These are phyloP conservation scores for Dryas integrifolia DNA, from an alignment of 331 rosid genomes.

Conservation along the genomic window DNA sequence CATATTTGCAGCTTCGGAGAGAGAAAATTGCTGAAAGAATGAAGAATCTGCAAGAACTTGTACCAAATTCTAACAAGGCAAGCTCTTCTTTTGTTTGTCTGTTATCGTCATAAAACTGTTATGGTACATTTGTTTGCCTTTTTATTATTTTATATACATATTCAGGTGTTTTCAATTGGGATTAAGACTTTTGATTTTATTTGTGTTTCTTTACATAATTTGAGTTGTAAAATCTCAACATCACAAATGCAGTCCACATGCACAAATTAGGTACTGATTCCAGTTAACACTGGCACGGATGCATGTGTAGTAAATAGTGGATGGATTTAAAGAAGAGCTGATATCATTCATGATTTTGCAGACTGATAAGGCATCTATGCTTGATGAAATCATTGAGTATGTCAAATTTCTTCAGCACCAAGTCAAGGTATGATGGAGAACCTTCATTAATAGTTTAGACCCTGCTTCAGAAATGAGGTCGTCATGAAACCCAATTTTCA, in stretches of 20 bases:
- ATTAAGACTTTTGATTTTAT: neutral
- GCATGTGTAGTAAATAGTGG: neutral
- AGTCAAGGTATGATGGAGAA: slow-evolving; percentile 37
- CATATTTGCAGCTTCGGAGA: slow-evolving; percentile 38
- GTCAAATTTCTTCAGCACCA: slow-evolving; percentile 48
- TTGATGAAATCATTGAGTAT: slow-evolving; percentile 50
- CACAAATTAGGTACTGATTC: neutral
- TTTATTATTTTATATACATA: neutral
- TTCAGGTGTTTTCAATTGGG: neutral
- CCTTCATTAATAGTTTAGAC: neutral
- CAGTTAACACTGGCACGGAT: neutral
- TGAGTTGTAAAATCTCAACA: neutral
- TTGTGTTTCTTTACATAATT: neutral
- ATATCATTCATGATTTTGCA: slow-evolving; percentile 25
- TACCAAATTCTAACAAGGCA: slow-evolving; percentile 47
- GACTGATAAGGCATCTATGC: slow-evolving; percentile 53
- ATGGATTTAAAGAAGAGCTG: neutral
- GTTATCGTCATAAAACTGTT: no score
- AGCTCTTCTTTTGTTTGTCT: slow-evolving; percentile 3
- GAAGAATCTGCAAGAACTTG: slow-evolving; percentile 48
- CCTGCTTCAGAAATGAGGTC: neutral
- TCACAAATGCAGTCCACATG: neutral
- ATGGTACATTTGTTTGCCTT: no score
- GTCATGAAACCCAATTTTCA: neutral
- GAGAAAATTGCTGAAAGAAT: slow-evolving; percentile 55